Conservation (phyloP, 177 flowering plant genomes). For the Vitis hybrid region DNA sequence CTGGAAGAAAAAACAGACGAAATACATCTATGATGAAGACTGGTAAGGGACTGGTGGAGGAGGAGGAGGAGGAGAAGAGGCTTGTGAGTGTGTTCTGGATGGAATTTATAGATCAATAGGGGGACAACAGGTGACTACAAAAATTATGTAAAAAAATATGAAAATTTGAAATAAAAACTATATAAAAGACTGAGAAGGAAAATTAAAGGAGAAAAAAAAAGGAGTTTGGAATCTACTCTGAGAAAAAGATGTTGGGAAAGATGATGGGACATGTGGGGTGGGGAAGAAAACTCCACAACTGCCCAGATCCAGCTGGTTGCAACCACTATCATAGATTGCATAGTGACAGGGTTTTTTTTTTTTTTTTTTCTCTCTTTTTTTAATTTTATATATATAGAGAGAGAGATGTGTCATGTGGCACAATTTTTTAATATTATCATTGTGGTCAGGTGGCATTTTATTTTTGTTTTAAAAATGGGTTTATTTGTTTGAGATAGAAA, state of each 20-base stretch:
- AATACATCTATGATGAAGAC: not conserved
- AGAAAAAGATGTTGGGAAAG: slow-evolving; percentile 18
- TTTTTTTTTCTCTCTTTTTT: too few relatives aligned
- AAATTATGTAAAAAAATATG: not conserved
- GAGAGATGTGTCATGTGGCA: too few relatives aligned
- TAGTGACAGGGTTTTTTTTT: too few relatives aligned
- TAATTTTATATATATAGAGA: too few relatives aligned
- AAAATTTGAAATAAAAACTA: not conserved
- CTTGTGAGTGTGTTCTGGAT: slow-evolving; percentile 2
- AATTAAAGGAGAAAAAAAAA: slow-evolving; percentile 1
- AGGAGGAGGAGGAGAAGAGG: slow-evolving; percentile 21
- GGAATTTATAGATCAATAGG: slow-evolving; percentile 33
- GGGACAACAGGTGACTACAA: not conserved
- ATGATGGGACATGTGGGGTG: slow-evolving; percentile 42
- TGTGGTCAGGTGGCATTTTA: too few relatives aligned
- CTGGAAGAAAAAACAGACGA: not conserved
- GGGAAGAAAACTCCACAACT: slow-evolving; percentile 18
- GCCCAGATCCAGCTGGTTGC: slow-evolving; percentile 36
- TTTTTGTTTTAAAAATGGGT: too few relatives aligned
- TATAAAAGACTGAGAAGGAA: not conserved
- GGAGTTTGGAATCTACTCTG: slow-evolving; percentile 24
- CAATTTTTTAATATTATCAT: too few relatives aligned
- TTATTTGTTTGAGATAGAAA: too few relatives aligned
- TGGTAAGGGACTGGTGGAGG: not conserved
- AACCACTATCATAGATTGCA: slow-evolving; percentile 10